Base-by-base conservation (phyloP, 805 yeast genomes). In the Saccharomycopsis microspora region DNA sequence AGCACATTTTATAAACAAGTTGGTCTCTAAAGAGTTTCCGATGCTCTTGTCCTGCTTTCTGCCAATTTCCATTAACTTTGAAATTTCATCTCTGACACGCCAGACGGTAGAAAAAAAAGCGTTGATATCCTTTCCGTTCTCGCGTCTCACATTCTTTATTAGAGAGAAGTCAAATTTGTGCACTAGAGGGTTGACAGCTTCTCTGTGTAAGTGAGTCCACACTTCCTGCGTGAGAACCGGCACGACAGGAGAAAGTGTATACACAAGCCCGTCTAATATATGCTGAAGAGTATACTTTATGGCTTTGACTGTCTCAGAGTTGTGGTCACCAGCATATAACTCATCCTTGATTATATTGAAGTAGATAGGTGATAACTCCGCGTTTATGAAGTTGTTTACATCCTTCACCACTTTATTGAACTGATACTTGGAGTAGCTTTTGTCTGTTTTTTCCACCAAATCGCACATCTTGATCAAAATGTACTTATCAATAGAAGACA, bases 201-300 rank as follows among this genome's bases (percentile, higher is more conserved):
- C 28, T 5, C 10, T 30, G 7, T 76, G 80, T 3, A 75, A 57
- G 49, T 70, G 69, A 37, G 76, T 75, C 96, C 96, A 89, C 0
- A 78, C 87, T 58, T 93, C 97, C 63, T 93, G 97, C 0, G 90
- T 72, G 48, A 89, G 66, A 3, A 86, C 60, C 1, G 99, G 99
- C 37, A 83, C 64, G 1, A 93, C 76, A 1, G 98, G 97, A 0
- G 88, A 72, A 48, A 90, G 60, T 1, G 85, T 61, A 0, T 85
- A 73, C n/a, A 78, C 61, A 57, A 87, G 84, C 0, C 78, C 70
- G 40, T 68, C 69, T 11, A 87, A 65, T 9, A 85, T 68, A 53
- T 78, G 72, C 32, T 62, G 59, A 44, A 93, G 66, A 0, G 83
- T 90, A 3, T 84, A 79, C 61, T 84, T 90, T 5, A 75, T 72